A percentile compares a stretch with the other conserved stretches of the same genome.
phyloP scores from a whole-genome alignment of 495 filamentous ascomycete genomes.

The Astrothelium subdiscretum region DNA sequence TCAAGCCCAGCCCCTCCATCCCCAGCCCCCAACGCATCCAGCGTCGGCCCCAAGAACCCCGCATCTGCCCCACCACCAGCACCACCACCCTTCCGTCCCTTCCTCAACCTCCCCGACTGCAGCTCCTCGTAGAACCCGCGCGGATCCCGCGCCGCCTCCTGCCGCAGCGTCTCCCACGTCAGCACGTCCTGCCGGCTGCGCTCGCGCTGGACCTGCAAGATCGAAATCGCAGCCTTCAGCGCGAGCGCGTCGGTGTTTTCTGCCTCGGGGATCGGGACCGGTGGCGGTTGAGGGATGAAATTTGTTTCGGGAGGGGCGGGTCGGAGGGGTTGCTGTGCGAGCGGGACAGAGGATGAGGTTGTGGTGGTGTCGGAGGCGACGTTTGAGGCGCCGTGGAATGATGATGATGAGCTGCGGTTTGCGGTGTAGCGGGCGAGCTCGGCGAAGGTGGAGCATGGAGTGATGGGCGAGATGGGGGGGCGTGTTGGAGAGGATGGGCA shows the following conservation, averaged over 20 bases:
- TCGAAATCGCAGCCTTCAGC: slow-evolving; percentile 63
- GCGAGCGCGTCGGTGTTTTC: slow-evolving; percentile 78
- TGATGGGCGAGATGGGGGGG: slow-evolving; percentile 26
- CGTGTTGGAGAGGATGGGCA: slow-evolving; percentile 13
- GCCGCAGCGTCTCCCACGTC: slow-evolving; percentile 49
- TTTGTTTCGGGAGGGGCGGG: background rate
- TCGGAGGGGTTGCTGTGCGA: background rate
- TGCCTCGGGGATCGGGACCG: slow-evolving; percentile 60
- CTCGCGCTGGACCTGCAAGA: slow-evolving; percentile 71
- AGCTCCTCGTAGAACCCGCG: slow-evolving; percentile 55
- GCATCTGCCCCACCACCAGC: slow-evolving; percentile 27
- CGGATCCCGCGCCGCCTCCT: slow-evolving; percentile 54
- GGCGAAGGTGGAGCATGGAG: slow-evolving; percentile 19
- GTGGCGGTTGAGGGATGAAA: slow-evolving; percentile 32
- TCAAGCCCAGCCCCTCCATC: slow-evolving; percentile 30
- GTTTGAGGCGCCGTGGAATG: background rate
- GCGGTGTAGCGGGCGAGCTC: slow-evolving; percentile 12
- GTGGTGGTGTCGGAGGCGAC: background rate
- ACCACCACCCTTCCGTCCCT: slow-evolving; percentile 21
- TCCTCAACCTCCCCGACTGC: slow-evolving; percentile 38
- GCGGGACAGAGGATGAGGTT: background rate
- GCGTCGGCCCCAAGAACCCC: slow-evolving; percentile 15
- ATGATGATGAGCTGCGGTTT: no score
- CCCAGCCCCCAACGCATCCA: slow-evolving; percentile 24
- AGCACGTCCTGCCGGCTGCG: slow-evolving; percentile 62